Evolutionary conservation across 805 yeast genomes (phyloP).

Genomic region (Wickerhamiella occidentalis): DNA sequence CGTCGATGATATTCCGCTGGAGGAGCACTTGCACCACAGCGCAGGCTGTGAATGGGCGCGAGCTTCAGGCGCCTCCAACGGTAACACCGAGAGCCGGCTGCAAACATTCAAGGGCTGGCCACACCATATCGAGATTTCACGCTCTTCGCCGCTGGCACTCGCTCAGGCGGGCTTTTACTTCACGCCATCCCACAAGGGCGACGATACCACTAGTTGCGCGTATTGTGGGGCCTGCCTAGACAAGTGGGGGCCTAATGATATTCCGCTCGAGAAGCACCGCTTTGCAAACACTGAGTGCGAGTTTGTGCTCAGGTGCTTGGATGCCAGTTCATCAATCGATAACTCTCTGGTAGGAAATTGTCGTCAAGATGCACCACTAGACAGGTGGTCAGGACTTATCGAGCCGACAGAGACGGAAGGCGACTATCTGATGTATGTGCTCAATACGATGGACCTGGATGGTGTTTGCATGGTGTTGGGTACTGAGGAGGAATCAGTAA

Average conservation of each 20-base stretch:
- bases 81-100: not conserved
- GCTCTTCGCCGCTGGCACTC: not conserved
- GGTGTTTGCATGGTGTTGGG: conserved; percentile 3
- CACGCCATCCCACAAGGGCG: not conserved
- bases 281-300: not conserved
- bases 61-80: not conserved
- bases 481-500: not conserved
- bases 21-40: conserved; percentile 4
- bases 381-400: too few species aligned
- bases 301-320: not conserved
- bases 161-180: conserved; percentile 12
- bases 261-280: conserved; percentile 4
- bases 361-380: too few species aligned
- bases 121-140: not conserved
- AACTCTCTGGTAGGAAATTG: not conserved
- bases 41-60: conserved; percentile 10
- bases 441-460: not conserved
- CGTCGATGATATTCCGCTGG: conserved; percentile 1
- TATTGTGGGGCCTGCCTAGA: conserved; percentile 1
- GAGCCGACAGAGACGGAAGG: not conserved
- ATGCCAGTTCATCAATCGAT: not conserved
- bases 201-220: conserved; percentile 9
- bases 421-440: not conserved
- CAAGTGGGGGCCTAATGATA: conserved; percentile 7
- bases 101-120: conserved; percentile 10